Evolutionary conservation across 163 green algal genomes (phyloP), one percentile per base, ranked within the genome.

Genomic region (Chloromonas sp.): DNA sequence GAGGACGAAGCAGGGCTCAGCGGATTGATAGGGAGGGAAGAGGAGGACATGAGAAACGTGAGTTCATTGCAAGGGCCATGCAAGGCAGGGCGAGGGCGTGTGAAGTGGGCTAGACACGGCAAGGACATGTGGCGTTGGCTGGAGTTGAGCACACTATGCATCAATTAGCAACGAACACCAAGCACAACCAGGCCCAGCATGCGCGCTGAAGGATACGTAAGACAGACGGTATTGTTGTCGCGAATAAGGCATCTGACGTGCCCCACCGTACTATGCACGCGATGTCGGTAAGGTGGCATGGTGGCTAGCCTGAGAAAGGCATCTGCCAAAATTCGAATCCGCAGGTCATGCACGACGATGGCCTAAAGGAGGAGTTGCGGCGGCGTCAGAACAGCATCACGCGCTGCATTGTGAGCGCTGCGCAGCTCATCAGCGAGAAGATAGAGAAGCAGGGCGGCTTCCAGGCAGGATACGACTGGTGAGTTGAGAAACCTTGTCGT

Each of bases 391-490:
- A 84, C 85, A 84, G 88, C 76, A 87, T 92, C n/a, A 88, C 89
- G 0, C 86, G 83, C 86, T 92, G 70, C 74, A 93, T 95, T 1
- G 81, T 95, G 60, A 90, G 79, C 0, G 87, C 88, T 0, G 92
- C 93, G 15, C 89, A 94, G 82, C 90, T 96, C 60, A 90, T 97
- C 8, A 87, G 88, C 0, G 92, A 94, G 57, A 89, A 87, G 84
- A 92, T 94, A 61, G 88, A 92, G 71, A 79, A 80, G 58, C 83
- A 86, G 79, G 81, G 81, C 59, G 84, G 86, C 71, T 89, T 85
- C 83, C 57, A 60, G 60, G 82, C 82, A 15, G 82, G 82, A 59
- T 85, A 82, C 60, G 71, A 84, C 81, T 84, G 81, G 81, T 84
- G 81, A 5, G 61, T 36, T 36, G 36, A 36, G 36, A 36, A 36